Evolutionary conservation across 2,329 filamentous ascomycete genomes (phyloP), one percentile per base, ranked within the genome.

Genomic region (Colletotrichum sp.): DNA sequence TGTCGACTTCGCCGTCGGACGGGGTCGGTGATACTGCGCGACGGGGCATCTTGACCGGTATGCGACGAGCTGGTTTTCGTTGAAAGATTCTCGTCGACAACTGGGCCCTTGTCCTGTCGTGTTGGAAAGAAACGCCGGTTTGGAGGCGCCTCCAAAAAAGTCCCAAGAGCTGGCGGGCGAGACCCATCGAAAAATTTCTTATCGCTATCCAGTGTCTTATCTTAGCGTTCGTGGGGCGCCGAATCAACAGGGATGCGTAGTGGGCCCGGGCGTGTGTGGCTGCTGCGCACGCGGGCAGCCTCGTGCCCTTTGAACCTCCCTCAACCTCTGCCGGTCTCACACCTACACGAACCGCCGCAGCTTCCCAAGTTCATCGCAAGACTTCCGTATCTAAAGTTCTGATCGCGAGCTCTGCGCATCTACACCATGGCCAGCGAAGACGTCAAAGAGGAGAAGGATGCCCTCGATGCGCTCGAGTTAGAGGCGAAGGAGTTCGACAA

Each of bases 401-500:
- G 15, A 30, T 60, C 16, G 24, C 34, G 0, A 55, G 30, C 44
- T 13, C 26, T 10, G 2, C 16, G n/a, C 4, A n/a, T 4, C 4
- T 21, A 49, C 76, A 81, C 9, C 78, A 88, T 88, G 86, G 81
- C 86, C 2, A 82, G 82, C 77, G 81, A 83, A 65, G 82, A 82
- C 21, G 52, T 80, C 15, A 87, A 87, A 78, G 90, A 93, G 71
- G 94, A 96, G 79, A 89, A 92, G 81, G 95, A 95, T 83, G 93
- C 95, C 62, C 91, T 98, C 78, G 94, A 96, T 82, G 92, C 93
- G 77, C 92, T 98, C 57, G 95, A 96, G 81, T 90, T 92, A 39
- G 96, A 98, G 83, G 93, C 94, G 71, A 98, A 96, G 81, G 96
- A 98, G 83, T 98, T 96, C 82, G 94, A 95, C 82, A 99, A 98